These are phyloP conservation scores for Claviceps pusilla DNA, from an alignment of 2,329 filamentous ascomycete species.

Conservation along the genomic window DNA sequence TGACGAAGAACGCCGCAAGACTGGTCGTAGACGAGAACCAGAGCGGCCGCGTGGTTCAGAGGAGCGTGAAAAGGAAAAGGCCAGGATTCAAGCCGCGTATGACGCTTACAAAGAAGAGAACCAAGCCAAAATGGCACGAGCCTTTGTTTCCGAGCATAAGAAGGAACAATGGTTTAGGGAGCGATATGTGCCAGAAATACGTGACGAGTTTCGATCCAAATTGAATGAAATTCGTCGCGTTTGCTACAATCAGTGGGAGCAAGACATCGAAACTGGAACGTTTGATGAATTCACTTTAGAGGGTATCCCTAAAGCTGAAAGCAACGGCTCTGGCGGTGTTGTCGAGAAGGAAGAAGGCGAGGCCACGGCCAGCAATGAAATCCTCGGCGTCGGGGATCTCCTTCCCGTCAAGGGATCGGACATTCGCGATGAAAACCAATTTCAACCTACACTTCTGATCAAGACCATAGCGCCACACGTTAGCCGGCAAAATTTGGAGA, in stretches of 20 bases:
- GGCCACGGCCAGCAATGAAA: conserved; percentile 78
- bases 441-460: conserved; percentile 85
- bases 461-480: conserved; percentile 97
- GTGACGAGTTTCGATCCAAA: conserved; percentile 58
- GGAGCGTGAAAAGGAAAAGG: conserved; percentile 65
- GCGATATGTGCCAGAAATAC: conserved; percentile 72
- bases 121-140: conserved; percentile 66
- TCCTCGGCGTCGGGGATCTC: conserved; percentile 80
- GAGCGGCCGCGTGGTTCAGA: conserved; percentile 51
- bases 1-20: conserved; percentile 56
- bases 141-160: conserved; percentile 85
- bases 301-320: conserved; percentile 85
- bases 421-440: conserved; percentile 73
- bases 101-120: conserved; percentile 54
- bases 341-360: conserved; percentile 94
- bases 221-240: conserved; percentile 67
- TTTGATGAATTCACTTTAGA: conserved; percentile 95
- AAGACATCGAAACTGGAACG: conserved; percentile 65
- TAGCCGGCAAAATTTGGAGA: conserved; percentile 81
- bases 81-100: conserved; percentile 58
- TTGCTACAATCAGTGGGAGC: conserved; percentile 75
- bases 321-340: conserved; percentile 68
- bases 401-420: conserved; percentile 73
- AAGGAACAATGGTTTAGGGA: conserved; percentile 97
- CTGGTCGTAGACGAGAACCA: conserved; percentile 52